Evolutionary conservation across 164 flowering plant genomes (phyloP), one percentile per base, ranked within the genome.

Genomic region (Chimonanthus salicifolius): DNA sequence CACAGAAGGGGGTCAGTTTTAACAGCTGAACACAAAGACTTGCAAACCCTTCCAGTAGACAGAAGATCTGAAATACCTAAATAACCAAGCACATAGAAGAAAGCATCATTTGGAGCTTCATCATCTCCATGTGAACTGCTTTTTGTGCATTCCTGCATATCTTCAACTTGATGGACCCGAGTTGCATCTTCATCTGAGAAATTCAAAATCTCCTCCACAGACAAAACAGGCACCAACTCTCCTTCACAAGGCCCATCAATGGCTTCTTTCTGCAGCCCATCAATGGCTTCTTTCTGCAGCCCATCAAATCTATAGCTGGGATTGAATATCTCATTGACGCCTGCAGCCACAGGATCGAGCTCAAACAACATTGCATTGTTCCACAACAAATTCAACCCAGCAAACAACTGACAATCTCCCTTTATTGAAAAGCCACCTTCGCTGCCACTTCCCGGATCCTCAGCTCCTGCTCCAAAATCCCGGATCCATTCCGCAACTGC

Each of bases 401-500:
- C 85, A 75, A 85, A 80, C 47, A 87, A 69, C 67, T 81, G 5
- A 33, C 78, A 83, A 74, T 83, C 85, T 45, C 74, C 88, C 58
- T 77, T 77, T 65, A 64, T 60, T 11, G 71, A 7, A 54, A 75
- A 79, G 58, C 64, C 49, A 11, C 60, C 60, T 6, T 13, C 60
- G 4, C 60, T 9, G 16, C 60, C 60, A 13, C 11, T n/a, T 11
- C 60, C 60, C 60, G 2, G 16, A 54, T 54, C 16, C 60, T 54
- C 60, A 15, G 60, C 3, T 54, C 16, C 60, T 54, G 16, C 60
- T n/a, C 85, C 88, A 75, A 88, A 72, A 83, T 88, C 95, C 83
- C 86, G 94, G 47, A 94, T 81, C 92, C 90, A 90, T 46, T 90
- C 89, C 3, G 90, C 84, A 49, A 91, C 78, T 0, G 92, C 93